A percentile compares a stretch with the other conserved stretches of the same genome.
Conservation (phyloP, 768 basidiomycete genomes). For the Aureoboletus auriporus region DNA sequence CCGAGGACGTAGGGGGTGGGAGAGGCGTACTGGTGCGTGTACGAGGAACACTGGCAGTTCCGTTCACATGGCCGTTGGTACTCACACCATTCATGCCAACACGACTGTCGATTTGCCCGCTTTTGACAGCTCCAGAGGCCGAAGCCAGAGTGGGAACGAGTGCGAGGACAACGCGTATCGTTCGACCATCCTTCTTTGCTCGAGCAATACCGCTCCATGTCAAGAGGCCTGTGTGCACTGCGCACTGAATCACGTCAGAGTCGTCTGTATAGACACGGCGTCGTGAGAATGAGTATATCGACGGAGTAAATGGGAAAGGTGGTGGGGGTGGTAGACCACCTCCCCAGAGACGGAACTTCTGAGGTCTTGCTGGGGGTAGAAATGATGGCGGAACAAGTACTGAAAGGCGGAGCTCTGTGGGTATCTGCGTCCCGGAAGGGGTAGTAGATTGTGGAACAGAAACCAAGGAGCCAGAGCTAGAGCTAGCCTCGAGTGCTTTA, state of each 20-base stretch:
- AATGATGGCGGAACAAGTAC: slow-evolving; percentile 57
- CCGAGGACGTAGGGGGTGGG: slow-evolving; percentile 18
- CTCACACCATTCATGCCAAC: slow-evolving; percentile 7
- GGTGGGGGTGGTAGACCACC: slow-evolving; percentile 49
- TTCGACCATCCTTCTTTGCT: slow-evolving; percentile 36
- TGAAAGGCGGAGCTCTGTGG: slow-evolving; percentile 37
- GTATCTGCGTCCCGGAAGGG: slow-evolving; percentile 12
- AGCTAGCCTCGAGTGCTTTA: slow-evolving; percentile 16
- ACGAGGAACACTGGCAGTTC: slow-evolving; percentile 25
- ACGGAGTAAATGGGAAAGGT: slow-evolving; percentile 28
- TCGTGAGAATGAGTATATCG: slow-evolving; percentile 27
- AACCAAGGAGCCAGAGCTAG: slow-evolving; percentile 29
- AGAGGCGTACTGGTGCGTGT: slow-evolving; percentile 29
- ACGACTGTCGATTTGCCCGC: slow-evolving; percentile 23
- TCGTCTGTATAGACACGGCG: slow-evolving; percentile 76
- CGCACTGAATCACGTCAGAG: slow-evolving; percentile 66
- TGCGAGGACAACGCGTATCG: slow-evolving; percentile 39
- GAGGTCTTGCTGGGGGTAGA: slow-evolving; percentile 53
- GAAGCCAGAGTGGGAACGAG: slow-evolving; percentile 38
- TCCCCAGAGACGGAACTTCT: slow-evolving; percentile 64
- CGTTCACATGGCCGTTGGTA: slow-evolving; percentile 30
- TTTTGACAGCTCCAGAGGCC: slow-evolving; percentile 40
- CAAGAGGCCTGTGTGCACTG: slow-evolving; percentile 58
- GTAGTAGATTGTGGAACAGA: slow-evolving; percentile 5
- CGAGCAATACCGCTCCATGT: slow-evolving; percentile 39